These are phyloP conservation scores for Zasmidium citrigriseum DNA, from an alignment of 2,329 filamentous ascomycete species.

Conservation along the genomic window DNA sequence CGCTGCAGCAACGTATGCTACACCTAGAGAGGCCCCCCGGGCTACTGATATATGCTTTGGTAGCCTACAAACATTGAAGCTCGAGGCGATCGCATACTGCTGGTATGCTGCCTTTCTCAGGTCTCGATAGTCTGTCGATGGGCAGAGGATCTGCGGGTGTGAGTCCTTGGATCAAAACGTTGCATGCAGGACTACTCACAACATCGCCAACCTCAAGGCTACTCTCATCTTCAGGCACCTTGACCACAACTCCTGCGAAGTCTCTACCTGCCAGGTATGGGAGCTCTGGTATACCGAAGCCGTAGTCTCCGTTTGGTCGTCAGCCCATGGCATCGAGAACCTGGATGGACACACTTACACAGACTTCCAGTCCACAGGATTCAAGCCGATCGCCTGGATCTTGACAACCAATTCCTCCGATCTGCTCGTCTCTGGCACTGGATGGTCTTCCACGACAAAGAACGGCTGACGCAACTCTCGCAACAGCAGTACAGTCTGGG, in stretches of 20 bases:
- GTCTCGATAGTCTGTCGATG: conserved; percentile 47
- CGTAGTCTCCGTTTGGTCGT: conserved; percentile 34
- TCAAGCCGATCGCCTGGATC: conserved; percentile 40
- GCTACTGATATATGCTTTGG: conserved; percentile 37
- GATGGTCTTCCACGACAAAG: conserved; percentile 9
- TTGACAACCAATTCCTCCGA: conserved; percentile 41
- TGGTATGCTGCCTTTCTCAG: conserved; percentile 47
- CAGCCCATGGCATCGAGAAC: not conserved
- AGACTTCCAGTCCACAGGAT: conserved; percentile 45
- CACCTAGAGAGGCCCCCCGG: conserved; percentile 42
- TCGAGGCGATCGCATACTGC: conserved; percentile 43
- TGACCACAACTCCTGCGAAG: conserved; percentile 32
- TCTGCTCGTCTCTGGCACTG: conserved; percentile 9
- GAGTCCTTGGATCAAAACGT: not conserved
- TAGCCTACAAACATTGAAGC: conserved; percentile 44
- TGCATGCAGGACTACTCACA: not conserved
- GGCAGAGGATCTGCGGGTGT: conserved; percentile 27
- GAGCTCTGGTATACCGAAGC: conserved; percentile 44
- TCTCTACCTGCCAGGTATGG: conserved; percentile 34
- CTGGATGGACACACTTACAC: conserved; percentile 24
- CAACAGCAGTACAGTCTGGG: conserved; percentile 18
- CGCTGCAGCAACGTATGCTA: conserved; percentile 44
- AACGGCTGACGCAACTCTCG: conserved; percentile 15
- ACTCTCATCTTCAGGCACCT: conserved; percentile 45
- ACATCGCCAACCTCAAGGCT: conserved; percentile 17